Conservation (phyloP, 164 flowering plant genomes). For the Kalanchoe fedtschenkoi region DNA sequence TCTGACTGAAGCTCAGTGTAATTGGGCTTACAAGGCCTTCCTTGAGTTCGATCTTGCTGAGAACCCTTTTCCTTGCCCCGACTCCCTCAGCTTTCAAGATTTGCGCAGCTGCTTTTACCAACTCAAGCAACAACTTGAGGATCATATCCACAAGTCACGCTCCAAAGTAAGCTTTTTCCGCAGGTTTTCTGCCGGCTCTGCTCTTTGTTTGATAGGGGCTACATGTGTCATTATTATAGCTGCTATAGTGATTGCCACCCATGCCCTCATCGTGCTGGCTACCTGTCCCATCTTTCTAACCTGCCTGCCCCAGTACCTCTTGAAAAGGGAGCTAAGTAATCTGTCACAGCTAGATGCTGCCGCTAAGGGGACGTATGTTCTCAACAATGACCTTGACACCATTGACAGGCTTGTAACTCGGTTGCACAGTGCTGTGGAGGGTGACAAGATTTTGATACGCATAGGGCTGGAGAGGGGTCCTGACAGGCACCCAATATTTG, state of each 20-base stretch:
- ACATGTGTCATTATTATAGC: conserved; percentile 25
- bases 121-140: conserved; percentile 43
- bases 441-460: conserved; percentile 43
- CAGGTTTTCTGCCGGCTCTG: conserved; percentile 22
- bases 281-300: conserved; percentile 16
- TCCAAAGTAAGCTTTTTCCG: conserved; percentile 17
- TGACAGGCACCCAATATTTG: conserved; percentile 38
- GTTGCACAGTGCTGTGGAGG: conserved; percentile 37
- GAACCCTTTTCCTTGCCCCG: conserved; percentile 55
- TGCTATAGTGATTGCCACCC: conserved; percentile 35
- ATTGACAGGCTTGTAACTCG: conserved; percentile 61
- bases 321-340: conserved; percentile 30
- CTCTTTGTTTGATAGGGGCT: conserved; percentile 42
- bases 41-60: conserved; percentile 30
- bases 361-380: conserved; percentile 46
- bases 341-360: conserved; percentile 68
- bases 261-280: conserved; percentile 32
- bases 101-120: conserved; percentile 39
- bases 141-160: conserved; percentile 25
- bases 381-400: conserved; percentile 51
- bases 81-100: conserved; percentile 32
- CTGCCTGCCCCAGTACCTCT: conserved; percentile 17
- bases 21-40: conserved; percentile 34
- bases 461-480: conserved; percentile 54
- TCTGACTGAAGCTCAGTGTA: conserved; percentile 37